Evolutionary conservation across 768 basidiomycete genomes (phyloP).

Genomic region (Hemileccinum impolitum): DNA sequence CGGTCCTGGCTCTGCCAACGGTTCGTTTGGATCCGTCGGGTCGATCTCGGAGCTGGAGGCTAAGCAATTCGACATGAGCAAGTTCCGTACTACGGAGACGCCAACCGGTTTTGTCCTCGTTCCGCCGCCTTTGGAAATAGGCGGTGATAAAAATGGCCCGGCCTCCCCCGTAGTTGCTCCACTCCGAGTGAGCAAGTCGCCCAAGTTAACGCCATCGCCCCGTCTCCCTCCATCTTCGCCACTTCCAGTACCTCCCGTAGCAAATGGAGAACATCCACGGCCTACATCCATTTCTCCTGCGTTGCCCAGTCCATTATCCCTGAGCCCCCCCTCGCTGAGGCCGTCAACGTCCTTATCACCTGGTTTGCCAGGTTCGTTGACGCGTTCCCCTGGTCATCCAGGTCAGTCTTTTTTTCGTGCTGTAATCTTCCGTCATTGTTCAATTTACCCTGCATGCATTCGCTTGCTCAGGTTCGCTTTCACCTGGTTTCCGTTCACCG

Average conservation of each 20-base stretch:
- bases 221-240: slow-evolving; percentile 16
- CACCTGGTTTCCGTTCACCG: slow-evolving; percentile 23
- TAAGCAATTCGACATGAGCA: slow-evolving; percentile 17
- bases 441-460: slow-evolving; percentile 1
- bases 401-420: slow-evolving; percentile 16
- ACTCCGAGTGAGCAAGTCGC: slow-evolving; percentile 25
- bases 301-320: slow-evolving; percentile 11
- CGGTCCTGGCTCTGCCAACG: slow-evolving; percentile 6
- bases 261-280: slow-evolving; percentile 1
- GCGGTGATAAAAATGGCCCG: not conserved
- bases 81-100: not conserved
- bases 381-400: slow-evolving; percentile 23
- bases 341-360: slow-evolving; percentile 12
- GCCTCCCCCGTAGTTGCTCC: slow-evolving; percentile 21
- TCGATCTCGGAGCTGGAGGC: slow-evolving; percentile 24
- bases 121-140: slow-evolving; percentile 23
- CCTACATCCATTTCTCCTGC: slow-evolving; percentile 13
- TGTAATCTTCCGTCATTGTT: slow-evolving; percentile 8
- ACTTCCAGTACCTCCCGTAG: slow-evolving; percentile 4
- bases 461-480: slow-evolving; percentile 17
- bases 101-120: slow-evolving; percentile 21
- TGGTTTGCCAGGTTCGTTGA: slow-evolving; percentile 17
- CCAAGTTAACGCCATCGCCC: slow-evolving; percentile 18
- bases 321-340: slow-evolving; percentile 8
- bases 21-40: slow-evolving; percentile 15